Conservation (phyloP, 176 grass and related monocot species). For the Rhynchospora tenuis region DNA sequence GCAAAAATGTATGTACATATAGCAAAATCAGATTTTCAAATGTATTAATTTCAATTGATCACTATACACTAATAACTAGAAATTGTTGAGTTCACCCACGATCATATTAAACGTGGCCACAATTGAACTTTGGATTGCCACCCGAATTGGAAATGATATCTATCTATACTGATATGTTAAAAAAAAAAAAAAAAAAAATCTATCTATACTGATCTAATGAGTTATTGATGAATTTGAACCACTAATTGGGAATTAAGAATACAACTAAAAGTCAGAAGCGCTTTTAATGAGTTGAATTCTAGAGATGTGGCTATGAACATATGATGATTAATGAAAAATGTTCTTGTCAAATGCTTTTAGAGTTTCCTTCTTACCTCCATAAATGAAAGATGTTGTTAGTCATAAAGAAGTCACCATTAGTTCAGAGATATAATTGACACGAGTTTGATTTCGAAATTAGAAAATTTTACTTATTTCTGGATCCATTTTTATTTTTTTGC, state of each 20-base stretch:
- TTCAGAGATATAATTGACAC: neutral
- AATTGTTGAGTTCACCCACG: neutral
- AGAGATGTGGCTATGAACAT: neutral
- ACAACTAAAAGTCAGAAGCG: neutral
- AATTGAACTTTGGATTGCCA: neutral
- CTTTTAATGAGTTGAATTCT: neutral
- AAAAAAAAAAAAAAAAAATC: no score
- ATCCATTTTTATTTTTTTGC: no score
- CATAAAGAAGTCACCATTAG: no score
- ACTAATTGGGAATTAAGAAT: neutral
- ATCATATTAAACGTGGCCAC: neutral
- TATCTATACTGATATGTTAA: neutral
- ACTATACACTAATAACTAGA: no score
- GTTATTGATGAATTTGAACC: neutral
- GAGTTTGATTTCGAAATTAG: neutral
- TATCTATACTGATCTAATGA: neutral
- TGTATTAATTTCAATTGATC: neutral
- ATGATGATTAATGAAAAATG: neutral
- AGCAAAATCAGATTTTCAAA: neutral
- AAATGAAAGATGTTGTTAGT: neutral
- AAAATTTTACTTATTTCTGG: neutral
- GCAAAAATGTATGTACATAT: neutral
- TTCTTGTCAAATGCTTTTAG: neutral
- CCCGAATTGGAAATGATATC: neutral
- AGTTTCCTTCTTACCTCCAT: neutral